These are phyloP conservation scores for Neurospora discreta DNA, from an alignment of 495 filamentous ascomycete genomes.

Conservation along the genomic window DNA sequence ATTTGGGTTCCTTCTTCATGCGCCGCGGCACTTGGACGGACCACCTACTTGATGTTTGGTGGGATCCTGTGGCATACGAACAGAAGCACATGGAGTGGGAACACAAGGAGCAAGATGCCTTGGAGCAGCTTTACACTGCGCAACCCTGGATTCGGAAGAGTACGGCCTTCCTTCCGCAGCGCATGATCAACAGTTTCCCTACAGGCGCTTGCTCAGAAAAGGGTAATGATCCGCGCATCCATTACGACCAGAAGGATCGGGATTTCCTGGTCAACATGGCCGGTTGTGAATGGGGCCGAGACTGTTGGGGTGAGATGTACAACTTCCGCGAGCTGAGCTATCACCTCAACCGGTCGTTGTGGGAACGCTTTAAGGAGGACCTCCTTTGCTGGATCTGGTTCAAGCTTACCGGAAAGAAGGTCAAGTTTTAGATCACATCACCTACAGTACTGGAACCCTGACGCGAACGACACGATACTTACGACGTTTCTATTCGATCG, in stretches of 20 bases:
- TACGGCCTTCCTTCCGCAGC: constrained; percentile 82
- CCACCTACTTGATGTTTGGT: constrained; percentile 90
- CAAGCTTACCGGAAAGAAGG: constrained; percentile 44
- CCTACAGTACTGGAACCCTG: not conserved
- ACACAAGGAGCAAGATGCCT: constrained; percentile 93
- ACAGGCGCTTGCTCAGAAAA: constrained; percentile 74
- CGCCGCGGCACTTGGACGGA: constrained; percentile 79
- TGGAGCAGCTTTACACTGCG: constrained; percentile 82
- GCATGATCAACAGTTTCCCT: constrained; percentile 90
- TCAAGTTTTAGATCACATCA: constrained; percentile 28
- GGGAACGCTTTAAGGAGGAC: constrained; percentile 61
- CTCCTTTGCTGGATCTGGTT: constrained; percentile 40
- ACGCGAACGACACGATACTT: constrained; percentile 6
- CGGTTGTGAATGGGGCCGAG: constrained; percentile 88
- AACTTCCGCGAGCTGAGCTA: constrained; percentile 83
- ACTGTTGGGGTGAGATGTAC: constrained; percentile 98
- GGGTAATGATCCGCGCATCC: constrained; percentile 58
- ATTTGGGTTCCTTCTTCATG: constrained; percentile 91
- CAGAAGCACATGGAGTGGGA: constrained; percentile 99
- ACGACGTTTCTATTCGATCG: constrained; percentile 2
- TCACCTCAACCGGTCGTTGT: constrained; percentile 66
- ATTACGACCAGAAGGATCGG: constrained; percentile 74
- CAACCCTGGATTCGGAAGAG: constrained; percentile 90
- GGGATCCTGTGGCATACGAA: constrained; percentile 96
- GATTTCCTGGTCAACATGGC: constrained; percentile 99